These are phyloP conservation scores for Leccinum arenicola DNA, from an alignment of 768 basidiomycete species.

Conservation along the genomic window DNA sequence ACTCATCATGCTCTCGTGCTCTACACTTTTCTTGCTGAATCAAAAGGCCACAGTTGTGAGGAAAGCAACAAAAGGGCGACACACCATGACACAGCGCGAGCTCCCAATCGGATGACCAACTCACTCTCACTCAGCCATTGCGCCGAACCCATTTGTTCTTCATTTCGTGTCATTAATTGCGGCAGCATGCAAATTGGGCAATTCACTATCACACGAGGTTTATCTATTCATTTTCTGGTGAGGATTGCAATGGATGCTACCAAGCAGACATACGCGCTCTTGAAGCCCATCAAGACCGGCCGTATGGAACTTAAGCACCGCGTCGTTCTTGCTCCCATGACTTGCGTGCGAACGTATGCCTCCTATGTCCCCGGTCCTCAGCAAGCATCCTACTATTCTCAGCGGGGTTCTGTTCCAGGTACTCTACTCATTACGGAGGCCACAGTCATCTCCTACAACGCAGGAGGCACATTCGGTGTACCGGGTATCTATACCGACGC, in stretches of 20 bases:
- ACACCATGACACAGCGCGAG: not conserved
- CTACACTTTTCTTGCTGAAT: not conserved
- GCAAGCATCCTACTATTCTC: slow-evolving; percentile 46
- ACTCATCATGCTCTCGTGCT: not conserved
- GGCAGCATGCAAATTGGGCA: not conserved
- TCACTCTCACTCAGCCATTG: not conserved
- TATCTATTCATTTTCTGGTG: not conserved
- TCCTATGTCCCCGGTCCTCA: slow-evolving; percentile 37
- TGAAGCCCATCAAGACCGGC: slow-evolving; percentile 48
- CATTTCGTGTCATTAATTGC: not conserved
- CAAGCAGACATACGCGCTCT: slow-evolving; percentile 30
- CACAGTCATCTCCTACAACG: slow-evolving; percentile 46
- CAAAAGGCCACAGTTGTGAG: not conserved
- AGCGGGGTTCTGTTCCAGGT: slow-evolving; percentile 46
- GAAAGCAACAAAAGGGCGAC: not conserved
- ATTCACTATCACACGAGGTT: not conserved
- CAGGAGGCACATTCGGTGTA: slow-evolving; percentile 46
- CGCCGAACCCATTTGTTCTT: not conserved
- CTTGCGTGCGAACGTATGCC: slow-evolving; percentile 39
- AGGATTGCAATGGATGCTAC: slow-evolving; percentile 1
- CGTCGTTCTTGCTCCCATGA: slow-evolving; percentile 53
- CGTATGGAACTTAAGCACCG: slow-evolving; percentile 43
- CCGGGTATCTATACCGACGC: slow-evolving; percentile 67
- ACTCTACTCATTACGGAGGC: slow-evolving; percentile 59
- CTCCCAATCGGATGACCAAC: not conserved